Base-by-base conservation (phyloP, 179 eudicot genomes). In the Pouteria campechiana region DNA sequence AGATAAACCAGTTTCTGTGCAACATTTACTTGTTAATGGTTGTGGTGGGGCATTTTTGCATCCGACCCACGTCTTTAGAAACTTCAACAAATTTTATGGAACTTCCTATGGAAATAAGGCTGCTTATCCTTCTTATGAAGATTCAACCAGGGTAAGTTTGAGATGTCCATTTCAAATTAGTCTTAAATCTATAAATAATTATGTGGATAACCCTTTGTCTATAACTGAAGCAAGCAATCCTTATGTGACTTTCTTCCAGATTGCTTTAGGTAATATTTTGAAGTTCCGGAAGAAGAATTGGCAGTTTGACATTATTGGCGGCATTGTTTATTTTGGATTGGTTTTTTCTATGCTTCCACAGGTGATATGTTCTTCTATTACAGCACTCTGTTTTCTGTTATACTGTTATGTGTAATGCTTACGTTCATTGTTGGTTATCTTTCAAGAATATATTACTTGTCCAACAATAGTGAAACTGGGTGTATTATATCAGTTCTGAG, bases 21-120 rank as follows among this genome's bases (percentile, higher is more conserved):
- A 87, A 54, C 94, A 92, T 65, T 68, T 87, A 21, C 80, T 92
- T 38, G 99, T 92, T 50, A 92, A 92, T 44, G 99, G 99, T 43
- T 83, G 85, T 44, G 99, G 99, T 46, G 99, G 99, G 29, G 99
- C 96, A 14, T 90, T 92, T 74, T 74, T 92, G 67, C 99, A 92
- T 58, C 99, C 99, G 30, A 92, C 99, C n/a, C 99, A 92, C 11
- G 85, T 83, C 50, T 92, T 92, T 45, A 71, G 75, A 55, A 60
- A 65, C 65, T 92, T 92, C 37, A 62, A 74, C 46, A 68, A 76
- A 18, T 67, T 45, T 31, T 58, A 67, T 50, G 99, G 78, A 30
- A 64, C 92, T 6, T 40, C 68, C 29, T 92, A 87, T 39, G 75
- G 73, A 44, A 70, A 60, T 70, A 62, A 68, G 57, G 75, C 94